A percentile compares a stretch with the other conserved stretches of the same genome.
These are phyloP conservation scores for Periconia macrospinosa DNA, from an alignment of 2,329 filamentous ascomycete genomes.

Conservation along the genomic window DNA sequence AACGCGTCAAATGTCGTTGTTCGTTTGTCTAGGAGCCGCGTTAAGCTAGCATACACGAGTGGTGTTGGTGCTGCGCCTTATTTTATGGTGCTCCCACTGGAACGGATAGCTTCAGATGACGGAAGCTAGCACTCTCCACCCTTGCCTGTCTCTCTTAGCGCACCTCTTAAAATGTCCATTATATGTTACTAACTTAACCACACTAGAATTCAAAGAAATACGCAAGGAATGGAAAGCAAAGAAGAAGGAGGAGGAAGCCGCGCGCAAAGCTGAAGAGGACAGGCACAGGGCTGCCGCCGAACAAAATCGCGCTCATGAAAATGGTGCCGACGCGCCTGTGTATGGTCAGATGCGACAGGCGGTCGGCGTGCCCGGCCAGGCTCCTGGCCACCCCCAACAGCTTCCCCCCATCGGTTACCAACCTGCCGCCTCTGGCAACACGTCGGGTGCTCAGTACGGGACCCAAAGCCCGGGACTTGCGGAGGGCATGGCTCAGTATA, in stretches of 20 bases:
- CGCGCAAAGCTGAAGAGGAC: constrained; percentile 88
- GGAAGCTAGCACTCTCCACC: constrained; percentile 48
- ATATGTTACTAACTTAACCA: constrained; percentile 42
- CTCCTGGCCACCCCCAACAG: constrained; percentile 51
- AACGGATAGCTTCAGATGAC: constrained; percentile 46
- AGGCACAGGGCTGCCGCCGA: constrained; percentile 69
- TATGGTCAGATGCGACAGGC: constrained; percentile 50
- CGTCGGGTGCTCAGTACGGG: constrained; percentile 49
- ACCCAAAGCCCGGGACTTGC: constrained; percentile 49
- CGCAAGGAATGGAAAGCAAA: constrained; percentile 98
- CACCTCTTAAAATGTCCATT: constrained; percentile 21
- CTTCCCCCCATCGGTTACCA: constrained; percentile 57
- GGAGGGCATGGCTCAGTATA: constrained; percentile 55
- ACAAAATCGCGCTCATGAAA: constrained; percentile 55
- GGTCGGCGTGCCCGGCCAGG: constrained; percentile 48
- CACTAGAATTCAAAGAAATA: constrained; percentile 94
- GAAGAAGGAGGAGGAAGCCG: constrained; percentile 96
- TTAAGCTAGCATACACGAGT: constrained; percentile 37
- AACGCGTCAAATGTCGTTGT: constrained; percentile 21
- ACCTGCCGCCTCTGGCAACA: constrained; percentile 47
- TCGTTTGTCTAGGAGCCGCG: constrained; percentile 21
- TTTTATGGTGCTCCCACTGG: constrained; percentile 57
- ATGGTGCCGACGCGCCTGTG: constrained; percentile 54
- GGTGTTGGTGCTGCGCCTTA: constrained; percentile 52
- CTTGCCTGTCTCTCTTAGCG: constrained; percentile 43